Evolutionary conservation across 352 stramenopile species (phyloP).

Genomic region (Globisporangium nodosum): DNA sequence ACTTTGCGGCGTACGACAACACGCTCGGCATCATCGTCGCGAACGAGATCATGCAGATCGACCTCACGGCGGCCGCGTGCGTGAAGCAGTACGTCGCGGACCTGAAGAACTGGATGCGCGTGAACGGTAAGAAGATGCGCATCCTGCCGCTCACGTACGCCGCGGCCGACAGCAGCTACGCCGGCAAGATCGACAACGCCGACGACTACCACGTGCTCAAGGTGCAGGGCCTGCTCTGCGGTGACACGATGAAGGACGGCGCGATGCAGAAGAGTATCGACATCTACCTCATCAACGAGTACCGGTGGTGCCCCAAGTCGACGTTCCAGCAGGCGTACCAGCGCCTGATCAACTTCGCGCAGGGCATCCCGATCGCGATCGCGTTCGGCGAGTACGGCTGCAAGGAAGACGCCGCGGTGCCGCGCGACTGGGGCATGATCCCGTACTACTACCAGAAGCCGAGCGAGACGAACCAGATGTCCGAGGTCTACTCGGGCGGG

Average conservation of each 20-base stretch:
- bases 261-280: conserved; percentile 82
- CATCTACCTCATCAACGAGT: conserved; percentile 88
- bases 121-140: conserved; percentile 80
- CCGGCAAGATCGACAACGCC: conserved; percentile 38
- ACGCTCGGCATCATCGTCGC: conserved; percentile 75
- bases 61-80: conserved; percentile 68
- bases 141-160: conserved; percentile 78
- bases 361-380: conserved; percentile 78
- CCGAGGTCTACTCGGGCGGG: conserved; percentile 76
- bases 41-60: conserved; percentile 86
- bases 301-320: conserved; percentile 74
- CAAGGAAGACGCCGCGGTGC: conserved; percentile 35
- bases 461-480: conserved; percentile 56
- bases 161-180: conserved; percentile 73
- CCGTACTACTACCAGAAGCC: conserved; percentile 75
- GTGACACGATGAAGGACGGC: conserved; percentile 78
- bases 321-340: conserved; percentile 70
- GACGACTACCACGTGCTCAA: conserved; percentile 82
- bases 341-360: conserved; percentile 59
- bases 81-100: conserved; percentile 82
- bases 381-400: conserved; percentile 82
- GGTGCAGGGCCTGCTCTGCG: conserved; percentile 79
- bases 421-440: conserved; percentile 73
- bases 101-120: conserved; percentile 85
- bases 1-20: conserved; percentile 88